Conservation (phyloP, 1,284 basidiomycete genomes). For the Rhodotorula mucilaginosa region DNA sequence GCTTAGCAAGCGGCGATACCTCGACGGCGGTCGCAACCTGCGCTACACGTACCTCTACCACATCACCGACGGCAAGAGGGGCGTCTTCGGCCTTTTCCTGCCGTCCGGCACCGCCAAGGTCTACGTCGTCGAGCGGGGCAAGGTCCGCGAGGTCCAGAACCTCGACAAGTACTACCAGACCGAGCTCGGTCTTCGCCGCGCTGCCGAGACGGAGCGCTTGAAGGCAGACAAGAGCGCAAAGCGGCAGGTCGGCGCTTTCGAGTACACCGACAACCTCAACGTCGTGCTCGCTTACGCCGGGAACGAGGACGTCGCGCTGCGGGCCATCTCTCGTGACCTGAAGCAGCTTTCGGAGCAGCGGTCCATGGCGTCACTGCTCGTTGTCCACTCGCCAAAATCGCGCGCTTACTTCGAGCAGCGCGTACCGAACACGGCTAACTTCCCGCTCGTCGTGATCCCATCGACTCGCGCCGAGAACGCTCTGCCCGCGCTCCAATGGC, state of each 20-base stretch:
- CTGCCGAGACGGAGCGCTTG: conserved; percentile 43
- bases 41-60: conserved; percentile 94
- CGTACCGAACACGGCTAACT: conserved; percentile 71
- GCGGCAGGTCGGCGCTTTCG: conserved; percentile 52
- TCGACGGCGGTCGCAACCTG: conserved; percentile 60
- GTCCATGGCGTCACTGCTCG: conserved; percentile 64
- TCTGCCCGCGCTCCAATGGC: conserved; percentile 55
- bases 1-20: conserved; percentile 67
- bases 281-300: conserved; percentile 74
- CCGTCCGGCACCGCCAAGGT: conserved; percentile 69
- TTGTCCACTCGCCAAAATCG: conserved; percentile 83
- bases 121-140: conserved; percentile 86
- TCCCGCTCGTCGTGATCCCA: conserved; percentile 84
- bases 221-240: conserved; percentile 41
- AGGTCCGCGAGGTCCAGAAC: conserved; percentile 76
- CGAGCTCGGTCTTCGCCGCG: conserved; percentile 55
- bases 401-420: conserved; percentile 77
- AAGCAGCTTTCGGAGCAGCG: conserved; percentile 62
- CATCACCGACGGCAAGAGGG: conserved; percentile 69
- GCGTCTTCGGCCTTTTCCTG: conserved; percentile 87
- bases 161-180: conserved; percentile 70
- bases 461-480: conserved; percentile 60
- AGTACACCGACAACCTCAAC: conserved; percentile 69
- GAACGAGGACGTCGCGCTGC: conserved; percentile 74
- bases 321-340: conserved; percentile 85